phyloP scores from a whole-genome alignment of 202 grass and related monocot genomes.

The Cymbopogon flexuosus region DNA sequence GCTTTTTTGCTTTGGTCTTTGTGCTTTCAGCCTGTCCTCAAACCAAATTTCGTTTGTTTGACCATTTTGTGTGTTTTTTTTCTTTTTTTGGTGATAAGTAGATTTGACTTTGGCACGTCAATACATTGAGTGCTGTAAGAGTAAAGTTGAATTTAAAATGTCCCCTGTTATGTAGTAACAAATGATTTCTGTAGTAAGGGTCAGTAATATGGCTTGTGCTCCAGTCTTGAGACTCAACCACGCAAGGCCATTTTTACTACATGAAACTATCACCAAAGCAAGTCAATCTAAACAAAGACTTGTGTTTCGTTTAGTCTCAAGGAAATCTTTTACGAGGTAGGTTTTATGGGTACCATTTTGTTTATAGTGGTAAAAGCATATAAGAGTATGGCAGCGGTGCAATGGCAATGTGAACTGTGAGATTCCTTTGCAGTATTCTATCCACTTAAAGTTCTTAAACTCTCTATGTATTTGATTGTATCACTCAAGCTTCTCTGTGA shows the following conservation, averaged over 20 bases:
- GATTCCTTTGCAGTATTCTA: not conserved
- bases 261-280: constrained; percentile 14
- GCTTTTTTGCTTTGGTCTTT: no score
- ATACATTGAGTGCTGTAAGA: not conserved
- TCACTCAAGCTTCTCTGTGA: not conserved
- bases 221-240: not conserved
- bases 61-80: constrained; percentile 1
- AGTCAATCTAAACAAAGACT: not conserved
- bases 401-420: not conserved
- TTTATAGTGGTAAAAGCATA: not conserved
- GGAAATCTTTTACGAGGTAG: constrained; percentile 3
- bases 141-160: not conserved
- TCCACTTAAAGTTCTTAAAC: not conserved
- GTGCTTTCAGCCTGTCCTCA: no score
- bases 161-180: not conserved
- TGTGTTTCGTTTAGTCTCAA: constrained; percentile 7
- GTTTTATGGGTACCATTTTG: constrained; percentile 3
- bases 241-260: not conserved
- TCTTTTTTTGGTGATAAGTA: constrained; percentile 5
- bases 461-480: constrained; percentile 3
- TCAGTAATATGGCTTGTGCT: constrained; percentile 1
- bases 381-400: not conserved
- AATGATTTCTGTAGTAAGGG: not conserved
- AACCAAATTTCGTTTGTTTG: not conserved
- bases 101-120: not conserved